phyloP scores from a whole-genome alignment of 208 protist species.

The Leishmania braziliensis region DNA sequence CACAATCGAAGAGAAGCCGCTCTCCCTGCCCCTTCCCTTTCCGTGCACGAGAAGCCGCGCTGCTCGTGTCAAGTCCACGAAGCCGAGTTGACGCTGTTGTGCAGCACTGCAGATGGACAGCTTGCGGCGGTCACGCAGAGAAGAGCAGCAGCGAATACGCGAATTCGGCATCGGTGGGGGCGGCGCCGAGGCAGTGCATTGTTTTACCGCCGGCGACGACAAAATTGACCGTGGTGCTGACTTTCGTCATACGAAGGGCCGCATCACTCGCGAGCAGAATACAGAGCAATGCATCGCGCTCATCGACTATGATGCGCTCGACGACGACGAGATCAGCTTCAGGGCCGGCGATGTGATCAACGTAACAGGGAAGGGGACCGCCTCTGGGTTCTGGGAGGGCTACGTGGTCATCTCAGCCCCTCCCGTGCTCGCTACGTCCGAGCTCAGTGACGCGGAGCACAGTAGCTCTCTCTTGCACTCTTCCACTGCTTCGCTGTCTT shows the following conservation, averaged over 20 bases:
- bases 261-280: background rate
- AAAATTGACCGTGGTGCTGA: background rate
- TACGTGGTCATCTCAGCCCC: constrained; percentile 41
- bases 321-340: constrained; percentile 85
- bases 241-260: background rate
- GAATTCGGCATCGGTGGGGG: background rate
- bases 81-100: background rate
- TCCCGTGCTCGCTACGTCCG: constrained; percentile 12
- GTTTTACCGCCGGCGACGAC: no score
- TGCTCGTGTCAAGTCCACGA: background rate
- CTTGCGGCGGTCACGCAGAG: background rate
- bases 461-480: background rate
- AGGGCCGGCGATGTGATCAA: constrained; percentile 78
- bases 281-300: constrained; percentile 82
- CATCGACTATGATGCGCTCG: constrained; percentile 66
- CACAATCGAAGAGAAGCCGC: background rate
- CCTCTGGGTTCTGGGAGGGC: constrained; percentile 89
- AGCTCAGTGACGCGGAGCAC: constrained; percentile 9
- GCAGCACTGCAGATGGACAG: background rate
- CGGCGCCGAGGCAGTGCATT: background rate
- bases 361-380: constrained; percentile 73
- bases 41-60: background rate
- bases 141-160: background rate
- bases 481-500: background rate
- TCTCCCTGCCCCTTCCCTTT: background rate